Conservation (phyloP, 768 basidiomycete species). For the Paxillus rubicundulus region DNA sequence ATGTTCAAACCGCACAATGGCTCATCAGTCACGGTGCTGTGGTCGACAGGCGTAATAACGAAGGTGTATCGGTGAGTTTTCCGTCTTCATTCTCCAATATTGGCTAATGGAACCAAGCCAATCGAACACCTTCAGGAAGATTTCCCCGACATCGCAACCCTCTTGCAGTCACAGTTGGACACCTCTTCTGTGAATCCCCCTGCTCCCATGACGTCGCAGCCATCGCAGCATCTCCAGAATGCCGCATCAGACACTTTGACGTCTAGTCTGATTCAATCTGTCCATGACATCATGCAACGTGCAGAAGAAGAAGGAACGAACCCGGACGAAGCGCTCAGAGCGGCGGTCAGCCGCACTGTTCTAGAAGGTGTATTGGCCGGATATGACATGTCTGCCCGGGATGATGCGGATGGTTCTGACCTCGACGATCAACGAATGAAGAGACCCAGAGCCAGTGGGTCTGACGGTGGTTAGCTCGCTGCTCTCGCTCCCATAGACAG, state of each 20-base stretch:
- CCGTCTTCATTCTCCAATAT: conserved; percentile 8
- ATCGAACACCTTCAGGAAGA: conserved; percentile 70
- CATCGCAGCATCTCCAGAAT: conserved; percentile 69
- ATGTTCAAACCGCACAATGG: conserved; percentile 70
- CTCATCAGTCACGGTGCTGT: conserved; percentile 78
- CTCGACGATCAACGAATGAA: conserved; percentile 15
- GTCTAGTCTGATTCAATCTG: conserved; percentile 58
- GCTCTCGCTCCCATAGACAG: too few species aligned
- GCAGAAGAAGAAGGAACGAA: conserved; percentile 56
- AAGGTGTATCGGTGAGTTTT: conserved; percentile 70
- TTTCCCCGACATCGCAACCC: conserved; percentile 63
- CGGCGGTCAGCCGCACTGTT: conserved; percentile 60
- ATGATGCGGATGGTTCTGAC: conserved; percentile 4
- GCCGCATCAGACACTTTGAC: conserved; percentile 69
- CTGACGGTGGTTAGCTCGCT: conserved; percentile 3
- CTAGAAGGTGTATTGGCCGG: conserved; percentile 65
- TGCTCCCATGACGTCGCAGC: conserved; percentile 24
- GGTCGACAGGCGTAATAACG: conserved; percentile 58
- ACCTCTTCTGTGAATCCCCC: conserved; percentile 11
- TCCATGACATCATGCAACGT: conserved; percentile 65
- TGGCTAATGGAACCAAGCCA: conserved; percentile 38
- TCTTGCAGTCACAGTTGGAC: conserved; percentile 44
- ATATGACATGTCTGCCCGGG: conserved; percentile 44
- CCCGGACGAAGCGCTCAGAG: conserved; percentile 63
- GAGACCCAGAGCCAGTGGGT: conserved; percentile 26